Conservation (phyloP, 2,329 filamentous ascomycete species). For the Sporothrix protearum region DNA sequence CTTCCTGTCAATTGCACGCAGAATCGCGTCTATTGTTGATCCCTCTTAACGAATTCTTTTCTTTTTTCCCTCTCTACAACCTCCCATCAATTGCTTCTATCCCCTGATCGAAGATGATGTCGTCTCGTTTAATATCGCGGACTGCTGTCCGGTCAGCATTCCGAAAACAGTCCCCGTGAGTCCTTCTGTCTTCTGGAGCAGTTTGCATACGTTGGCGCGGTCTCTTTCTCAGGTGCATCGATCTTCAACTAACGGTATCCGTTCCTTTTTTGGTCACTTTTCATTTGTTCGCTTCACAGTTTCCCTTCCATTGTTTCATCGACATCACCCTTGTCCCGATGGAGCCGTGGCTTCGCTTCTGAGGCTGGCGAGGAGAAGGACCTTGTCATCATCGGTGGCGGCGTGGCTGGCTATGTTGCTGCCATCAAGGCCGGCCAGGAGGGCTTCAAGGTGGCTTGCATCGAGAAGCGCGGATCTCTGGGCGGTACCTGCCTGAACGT, state of each 20-base stretch:
- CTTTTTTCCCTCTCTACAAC: neutral
- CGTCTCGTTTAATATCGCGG: constrained; percentile 59
- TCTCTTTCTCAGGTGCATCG: neutral
- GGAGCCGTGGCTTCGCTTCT: constrained; percentile 58
- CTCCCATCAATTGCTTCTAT: neutral
- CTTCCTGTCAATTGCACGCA: constrained; percentile 20
- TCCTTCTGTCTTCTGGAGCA: neutral
- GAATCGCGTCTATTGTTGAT: neutral
- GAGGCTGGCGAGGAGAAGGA: constrained; percentile 79
- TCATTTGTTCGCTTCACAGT: constrained; percentile 34
- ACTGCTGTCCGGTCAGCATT: constrained; percentile 56
- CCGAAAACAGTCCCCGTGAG: constrained; percentile 35
- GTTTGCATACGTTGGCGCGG: neutral
- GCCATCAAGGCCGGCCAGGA: constrained; percentile 99
- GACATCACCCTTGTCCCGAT: constrained; percentile 45
- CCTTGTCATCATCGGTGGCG: constrained; percentile 94
- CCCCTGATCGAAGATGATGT: constrained; percentile 47
- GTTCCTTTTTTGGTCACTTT: neutral
- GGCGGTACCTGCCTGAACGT: constrained; percentile 98
- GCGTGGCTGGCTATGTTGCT: constrained; percentile 96
- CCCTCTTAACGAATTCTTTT: neutral
- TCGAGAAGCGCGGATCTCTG: constrained; percentile 94
- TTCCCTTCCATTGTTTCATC: constrained; percentile 49
- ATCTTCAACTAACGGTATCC: neutral
- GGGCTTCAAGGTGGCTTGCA: constrained; percentile 93